phyloP scores from a whole-genome alignment of 306 rosid genomes.

The Cucurbita maxima region DNA sequence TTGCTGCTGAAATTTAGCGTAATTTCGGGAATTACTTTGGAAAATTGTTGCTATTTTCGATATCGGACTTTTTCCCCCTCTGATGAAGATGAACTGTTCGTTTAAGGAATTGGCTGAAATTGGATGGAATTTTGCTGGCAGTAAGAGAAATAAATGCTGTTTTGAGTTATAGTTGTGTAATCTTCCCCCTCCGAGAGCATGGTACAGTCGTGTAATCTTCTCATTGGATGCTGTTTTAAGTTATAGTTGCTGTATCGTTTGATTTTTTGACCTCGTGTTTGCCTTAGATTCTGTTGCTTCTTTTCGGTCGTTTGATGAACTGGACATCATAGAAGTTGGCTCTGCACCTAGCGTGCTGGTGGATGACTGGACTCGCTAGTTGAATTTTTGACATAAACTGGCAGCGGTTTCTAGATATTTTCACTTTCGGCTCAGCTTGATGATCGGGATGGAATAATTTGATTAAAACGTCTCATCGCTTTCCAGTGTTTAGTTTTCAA shows the following conservation, averaged over 20 bases:
- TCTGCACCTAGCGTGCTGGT: background rate
- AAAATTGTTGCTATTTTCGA: slow-evolving; percentile 3
- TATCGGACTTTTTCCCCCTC: background rate
- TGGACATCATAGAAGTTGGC: slow-evolving; percentile 13
- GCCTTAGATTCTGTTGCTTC: background rate
- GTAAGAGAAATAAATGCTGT: background rate
- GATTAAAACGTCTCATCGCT: slow-evolving; percentile 8
- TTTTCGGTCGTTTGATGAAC: slow-evolving; percentile 3
- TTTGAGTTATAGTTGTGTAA: background rate
- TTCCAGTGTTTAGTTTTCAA: background rate
- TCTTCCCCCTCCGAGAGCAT: too few species aligned
- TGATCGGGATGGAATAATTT: background rate
- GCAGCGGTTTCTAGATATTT: background rate
- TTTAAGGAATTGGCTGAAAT: slow-evolving; percentile 14
- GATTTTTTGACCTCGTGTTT: background rate
- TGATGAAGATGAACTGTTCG: slow-evolving; percentile 11
- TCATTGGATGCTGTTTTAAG: background rate
- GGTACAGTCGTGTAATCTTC: background rate
- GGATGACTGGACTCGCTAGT: background rate
- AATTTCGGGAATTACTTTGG: background rate
- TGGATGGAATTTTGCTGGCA: slow-evolving; percentile 6
- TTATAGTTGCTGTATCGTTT: background rate
- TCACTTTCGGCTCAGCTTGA: background rate
- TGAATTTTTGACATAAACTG: background rate
- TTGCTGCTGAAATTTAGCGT: background rate